Conservation (phyloP, 805 yeast genomes). For the Grigorovia transvaalensis region DNA sequence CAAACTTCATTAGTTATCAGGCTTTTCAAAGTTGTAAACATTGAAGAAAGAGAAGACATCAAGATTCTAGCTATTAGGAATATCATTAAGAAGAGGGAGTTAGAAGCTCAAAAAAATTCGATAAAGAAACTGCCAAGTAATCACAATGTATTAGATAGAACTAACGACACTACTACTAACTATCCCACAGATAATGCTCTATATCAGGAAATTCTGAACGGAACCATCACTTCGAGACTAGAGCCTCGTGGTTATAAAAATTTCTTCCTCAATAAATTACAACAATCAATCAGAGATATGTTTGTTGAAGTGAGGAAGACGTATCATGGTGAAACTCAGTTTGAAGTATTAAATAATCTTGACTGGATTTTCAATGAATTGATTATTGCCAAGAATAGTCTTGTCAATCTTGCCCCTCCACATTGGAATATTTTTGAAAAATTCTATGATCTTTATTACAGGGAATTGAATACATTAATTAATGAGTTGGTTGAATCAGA, state of each 20-base stretch:
- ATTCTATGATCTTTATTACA: constrained; percentile 57
- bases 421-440: constrained; percentile 64
- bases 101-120: constrained; percentile 20
- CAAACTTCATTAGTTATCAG: constrained; percentile 61
- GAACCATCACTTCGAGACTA: constrained; percentile 34
- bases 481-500: constrained; percentile 54
- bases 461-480: constrained; percentile 53
- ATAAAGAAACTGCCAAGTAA: constrained; percentile 21
- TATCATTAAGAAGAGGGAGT: constrained; percentile 24
- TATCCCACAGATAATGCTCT: constrained; percentile 26
- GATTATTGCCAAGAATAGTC: constrained; percentile 48
- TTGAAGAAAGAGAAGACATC: constrained; percentile 71
- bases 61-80: constrained; percentile 34
- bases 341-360: constrained; percentile 56
- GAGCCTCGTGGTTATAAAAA: constrained; percentile 49
- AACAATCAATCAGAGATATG: constrained; percentile 51
- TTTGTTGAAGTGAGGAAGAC: constrained; percentile 51
- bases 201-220: constrained; percentile 32
- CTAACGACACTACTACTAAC: constrained; percentile 4
- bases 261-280: constrained; percentile 49
- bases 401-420: constrained; percentile 52
- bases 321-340: constrained; percentile 37
- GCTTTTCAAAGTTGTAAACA: constrained; percentile 65
- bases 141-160: not conserved
- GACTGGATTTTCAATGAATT: constrained; percentile 82